phyloP scores from a whole-genome alignment of 495 filamentous ascomycete genomes.

The Penicillium paxilli region DNA sequence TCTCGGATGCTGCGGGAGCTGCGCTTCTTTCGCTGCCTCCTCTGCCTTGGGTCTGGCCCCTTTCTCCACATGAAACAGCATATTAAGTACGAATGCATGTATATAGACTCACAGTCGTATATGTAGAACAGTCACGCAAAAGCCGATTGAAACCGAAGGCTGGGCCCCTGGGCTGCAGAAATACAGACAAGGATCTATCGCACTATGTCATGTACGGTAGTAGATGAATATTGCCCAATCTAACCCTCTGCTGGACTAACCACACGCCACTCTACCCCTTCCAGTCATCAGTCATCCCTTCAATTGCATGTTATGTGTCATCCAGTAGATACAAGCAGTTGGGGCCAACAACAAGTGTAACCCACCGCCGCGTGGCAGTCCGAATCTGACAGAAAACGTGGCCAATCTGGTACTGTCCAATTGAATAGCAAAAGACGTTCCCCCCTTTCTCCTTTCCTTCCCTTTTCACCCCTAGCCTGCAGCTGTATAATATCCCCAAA shows the following conservation, averaged over 20 bases:
- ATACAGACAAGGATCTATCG: not conserved
- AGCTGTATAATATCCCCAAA: too few relatives aligned
- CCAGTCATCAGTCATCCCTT: not conserved
- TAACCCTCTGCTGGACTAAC: too few relatives aligned
- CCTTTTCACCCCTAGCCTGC: too few relatives aligned
- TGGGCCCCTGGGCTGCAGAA: too few relatives aligned
- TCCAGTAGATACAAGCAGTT: not conserved
- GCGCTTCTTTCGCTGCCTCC: not conserved
- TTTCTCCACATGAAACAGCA: not conserved
- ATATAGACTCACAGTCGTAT: not conserved
- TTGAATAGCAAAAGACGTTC: not conserved
- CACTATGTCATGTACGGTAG: too few relatives aligned
- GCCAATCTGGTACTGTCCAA: not conserved
- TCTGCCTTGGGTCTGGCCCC: not conserved
- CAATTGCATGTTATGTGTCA: not conserved
- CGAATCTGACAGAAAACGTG: constrained; percentile 6
- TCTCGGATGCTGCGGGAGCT: not conserved
- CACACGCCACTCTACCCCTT: too few relatives aligned
- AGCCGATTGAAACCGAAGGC: too few relatives aligned
- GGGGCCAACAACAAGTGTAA: not conserved
- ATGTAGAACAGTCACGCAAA: too few relatives aligned
- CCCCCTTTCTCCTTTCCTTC: not conserved
- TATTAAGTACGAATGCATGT: too few relatives aligned
- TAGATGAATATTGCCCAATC: too few relatives aligned
- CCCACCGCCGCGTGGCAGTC: not conserved